phyloP scores from a whole-genome alignment of 2,329 filamentous ascomycete genomes.

The Fusarium vanettenii region DNA sequence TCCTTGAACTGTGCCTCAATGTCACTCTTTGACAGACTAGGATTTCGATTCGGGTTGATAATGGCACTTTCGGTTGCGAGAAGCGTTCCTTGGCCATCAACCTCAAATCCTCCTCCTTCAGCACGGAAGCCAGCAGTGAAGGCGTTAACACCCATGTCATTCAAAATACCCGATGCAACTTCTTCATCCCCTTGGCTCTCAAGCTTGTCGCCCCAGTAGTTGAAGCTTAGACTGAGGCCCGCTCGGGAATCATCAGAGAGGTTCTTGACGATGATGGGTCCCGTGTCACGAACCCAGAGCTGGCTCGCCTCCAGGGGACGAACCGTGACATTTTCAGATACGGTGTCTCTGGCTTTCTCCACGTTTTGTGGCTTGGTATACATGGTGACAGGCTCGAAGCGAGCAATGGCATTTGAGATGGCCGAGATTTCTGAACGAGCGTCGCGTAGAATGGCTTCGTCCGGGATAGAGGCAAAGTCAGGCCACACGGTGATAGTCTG shows the following conservation, averaged over 20 bases:
- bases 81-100: slow-evolving; percentile 46
- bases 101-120: slow-evolving; percentile 44
- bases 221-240: slow-evolving; percentile 44
- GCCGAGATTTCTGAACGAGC: slow-evolving; percentile 38
- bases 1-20: slow-evolving; percentile 38
- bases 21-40: slow-evolving; percentile 20
- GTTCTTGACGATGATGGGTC: slow-evolving; percentile 35
- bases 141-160: background rate
- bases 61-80: slow-evolving; percentile 45
- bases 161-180: slow-evolving; percentile 23
- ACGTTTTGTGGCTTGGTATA: slow-evolving; percentile 16
- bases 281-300: slow-evolving; percentile 47
- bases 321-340: slow-evolving; percentile 11
- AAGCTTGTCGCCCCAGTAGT: slow-evolving; percentile 44
- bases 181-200: slow-evolving; percentile 10
- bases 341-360: background rate
- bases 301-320: slow-evolving; percentile 18
- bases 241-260: background rate
- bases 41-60: slow-evolving; percentile 46
- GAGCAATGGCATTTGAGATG: slow-evolving; percentile 40
- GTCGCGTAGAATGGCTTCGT: background rate
- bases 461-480: slow-evolving; percentile 1
- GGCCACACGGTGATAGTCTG: slow-evolving; percentile 31
- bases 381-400: slow-evolving; percentile 43
- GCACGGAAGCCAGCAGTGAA: slow-evolving; percentile 20